A percentile compares a stretch with the other conserved stretches of the same genome.
phyloP scores from a whole-genome alignment of 305 asterid genomes.

The Ilex paraguariensis region DNA sequence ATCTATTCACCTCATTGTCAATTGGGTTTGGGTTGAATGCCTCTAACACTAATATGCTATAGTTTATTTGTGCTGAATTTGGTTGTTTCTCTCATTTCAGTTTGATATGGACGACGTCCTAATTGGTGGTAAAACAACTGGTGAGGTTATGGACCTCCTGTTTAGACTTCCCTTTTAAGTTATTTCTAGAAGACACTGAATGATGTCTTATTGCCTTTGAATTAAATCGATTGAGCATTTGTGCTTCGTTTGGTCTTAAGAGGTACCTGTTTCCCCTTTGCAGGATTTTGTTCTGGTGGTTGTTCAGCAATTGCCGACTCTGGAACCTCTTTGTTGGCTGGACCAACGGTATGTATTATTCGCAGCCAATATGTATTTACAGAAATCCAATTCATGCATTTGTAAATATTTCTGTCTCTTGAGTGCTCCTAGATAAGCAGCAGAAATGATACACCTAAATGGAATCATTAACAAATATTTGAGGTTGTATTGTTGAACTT shows the following conservation, averaged over 20 bases:
- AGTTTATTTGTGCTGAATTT: neutral
- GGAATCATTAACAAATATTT: too few species aligned
- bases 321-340: conserved; percentile 1
- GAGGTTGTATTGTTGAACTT: too few species aligned
- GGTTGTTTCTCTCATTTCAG: conserved; percentile 30
- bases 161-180: conserved; percentile 9
- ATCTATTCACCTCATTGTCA: too few species aligned
- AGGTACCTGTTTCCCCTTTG: conserved; percentile 12
- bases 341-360: neutral
- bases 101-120: conserved; percentile 90
- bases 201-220: too few species aligned
- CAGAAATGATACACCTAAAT: too few species aligned
- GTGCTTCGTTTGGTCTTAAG: conserved; percentile 12
- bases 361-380: neutral
- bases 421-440: too few species aligned
- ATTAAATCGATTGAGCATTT: neutral
- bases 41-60: too few species aligned
- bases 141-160: conserved; percentile 19
- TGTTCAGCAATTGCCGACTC: conserved; percentile 25
- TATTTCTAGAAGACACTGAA: neutral
- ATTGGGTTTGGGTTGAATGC: too few species aligned
- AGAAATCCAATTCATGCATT: too few species aligned
- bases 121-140: conserved; percentile 72
- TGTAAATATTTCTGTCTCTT: too few species aligned
- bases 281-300: conserved; percentile 74